phyloP scores from a whole-genome alignment of 768 basidiomycete species.

The Trichaptum fuscoviolaceum region DNA sequence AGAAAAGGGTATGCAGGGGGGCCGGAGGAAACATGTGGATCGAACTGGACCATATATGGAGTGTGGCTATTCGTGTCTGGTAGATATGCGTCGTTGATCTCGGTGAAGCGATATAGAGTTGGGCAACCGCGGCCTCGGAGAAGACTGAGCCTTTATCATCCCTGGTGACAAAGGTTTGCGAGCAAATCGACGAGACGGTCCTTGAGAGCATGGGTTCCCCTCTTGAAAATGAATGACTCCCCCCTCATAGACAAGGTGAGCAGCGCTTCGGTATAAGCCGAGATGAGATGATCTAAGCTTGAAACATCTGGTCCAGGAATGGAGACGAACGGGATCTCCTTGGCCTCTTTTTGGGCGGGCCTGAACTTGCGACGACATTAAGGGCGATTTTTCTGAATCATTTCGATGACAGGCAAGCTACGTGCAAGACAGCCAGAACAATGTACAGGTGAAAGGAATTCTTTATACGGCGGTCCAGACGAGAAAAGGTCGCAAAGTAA shows the following conservation, averaged over 20 bases:
- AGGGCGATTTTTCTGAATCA: not conserved
- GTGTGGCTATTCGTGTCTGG: not conserved
- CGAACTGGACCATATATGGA: not conserved
- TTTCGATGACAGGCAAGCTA: not conserved
- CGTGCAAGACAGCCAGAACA: not conserved
- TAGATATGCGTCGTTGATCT: not conserved
- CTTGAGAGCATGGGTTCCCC: not conserved
- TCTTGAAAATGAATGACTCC: not conserved
- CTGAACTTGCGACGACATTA: not conserved
- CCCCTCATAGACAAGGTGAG: not conserved
- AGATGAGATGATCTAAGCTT: constrained; percentile 1
- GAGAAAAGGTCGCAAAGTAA: not conserved
- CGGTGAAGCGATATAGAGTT: not conserved
- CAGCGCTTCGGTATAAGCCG: not conserved
- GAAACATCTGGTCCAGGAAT: not conserved
- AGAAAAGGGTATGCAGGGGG: not conserved
- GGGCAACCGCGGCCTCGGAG: not conserved
- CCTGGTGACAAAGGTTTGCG: not conserved
- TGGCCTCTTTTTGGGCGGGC: not conserved
- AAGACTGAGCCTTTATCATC: not conserved
- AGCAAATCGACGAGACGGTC: not conserved
- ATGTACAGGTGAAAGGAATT: not conserved
- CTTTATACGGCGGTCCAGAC: not conserved
- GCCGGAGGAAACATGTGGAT: not conserved
- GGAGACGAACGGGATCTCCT: not conserved